Evolutionary conservation across 495 filamentous ascomycete species (phyloP), one percentile per base, ranked within the genome.

Genomic region (Daldinia caldariorum): DNA sequence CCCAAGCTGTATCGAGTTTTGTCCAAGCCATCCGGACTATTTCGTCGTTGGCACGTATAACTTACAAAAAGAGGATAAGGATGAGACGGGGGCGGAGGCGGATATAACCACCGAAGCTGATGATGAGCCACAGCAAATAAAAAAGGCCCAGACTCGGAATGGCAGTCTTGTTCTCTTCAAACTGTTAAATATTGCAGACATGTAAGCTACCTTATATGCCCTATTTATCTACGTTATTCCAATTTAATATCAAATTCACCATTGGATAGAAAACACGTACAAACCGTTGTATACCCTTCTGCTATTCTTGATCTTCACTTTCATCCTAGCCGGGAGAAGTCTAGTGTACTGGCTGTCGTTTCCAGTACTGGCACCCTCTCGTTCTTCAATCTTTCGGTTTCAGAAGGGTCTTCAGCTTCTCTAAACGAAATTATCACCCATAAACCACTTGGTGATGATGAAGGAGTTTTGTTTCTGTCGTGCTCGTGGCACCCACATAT

Each of bases 291-390:
- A 2, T 84, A 89, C 37, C 85, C 85, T 43, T 90, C 87, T 69
- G 93, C 92, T 20, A 83, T 97, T 22, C 87, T 98, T 47, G 94
- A 98, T 75, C 84, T 97, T 22, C 91, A 92, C 63, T 97, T 97
- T 78, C 88, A 89, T 64, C 89, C 88, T 6, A 75, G 79, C 43
- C 53, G 61, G 18, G 79, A 76, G 31, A 71, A 80, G n/a, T 79
- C 80, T 13, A 79, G 79, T 31, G 74, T 87, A 13, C 82, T 95
- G 32, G 92, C 87, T 8, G 87, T 89, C 32, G 91, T 92, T 9
- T 89, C 88, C 9, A 95, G 92, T 65, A 89, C 88, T 5, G 93
- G 90, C 1, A 82, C 82, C 9, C 78, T 97, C 0, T 83, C 84
- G 7, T 77, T 97, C 31, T 95, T 90, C 79, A 77, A 77, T 20